Percentiles rank a stretch among this genome's conserved stretches.
Conservation (phyloP, 2,329 filamentous ascomycete species). For the Blastomyces parvus region DNA sequence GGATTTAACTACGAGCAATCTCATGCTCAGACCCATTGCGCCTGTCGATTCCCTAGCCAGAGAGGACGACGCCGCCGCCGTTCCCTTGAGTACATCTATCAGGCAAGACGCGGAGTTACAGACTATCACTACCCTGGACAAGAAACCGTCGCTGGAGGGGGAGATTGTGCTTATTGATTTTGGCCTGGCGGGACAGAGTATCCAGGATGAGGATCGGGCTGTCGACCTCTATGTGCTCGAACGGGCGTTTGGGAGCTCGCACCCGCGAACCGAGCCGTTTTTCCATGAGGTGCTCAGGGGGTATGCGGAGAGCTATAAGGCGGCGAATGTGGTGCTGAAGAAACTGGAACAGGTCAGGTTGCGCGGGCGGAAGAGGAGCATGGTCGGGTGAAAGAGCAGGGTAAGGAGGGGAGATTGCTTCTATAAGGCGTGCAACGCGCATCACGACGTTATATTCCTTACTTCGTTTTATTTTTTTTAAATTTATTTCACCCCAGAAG, state of each 20-base stretch:
- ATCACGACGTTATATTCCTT: not conserved
- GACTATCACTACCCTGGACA: constrained; percentile 7
- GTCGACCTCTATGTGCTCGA: constrained; percentile 96
- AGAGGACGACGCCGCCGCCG: constrained; percentile 14
- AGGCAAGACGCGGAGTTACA: constrained; percentile 1
- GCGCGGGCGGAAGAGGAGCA: constrained; percentile 91
- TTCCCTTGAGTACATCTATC: constrained; percentile 1
- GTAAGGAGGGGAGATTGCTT: not conserved
- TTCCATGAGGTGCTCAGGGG: constrained; percentile 64
- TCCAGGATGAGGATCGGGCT: constrained; percentile 82
- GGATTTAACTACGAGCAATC: constrained; percentile 92
- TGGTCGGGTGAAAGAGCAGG: constrained; percentile 59
- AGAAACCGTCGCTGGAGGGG: constrained; percentile 43
- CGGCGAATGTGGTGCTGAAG: constrained; percentile 63
- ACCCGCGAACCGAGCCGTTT: constrained; percentile 71
- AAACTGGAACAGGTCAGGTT: constrained; percentile 85
- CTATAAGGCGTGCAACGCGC: not conserved
- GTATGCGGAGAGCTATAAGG: constrained; percentile 67
- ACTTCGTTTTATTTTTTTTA: not conserved
- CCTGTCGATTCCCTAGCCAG: constrained; percentile 7
- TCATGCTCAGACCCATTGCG: constrained; percentile 59
- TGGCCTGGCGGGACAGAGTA: constrained; percentile 71
- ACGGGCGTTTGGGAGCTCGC: constrained; percentile 86
- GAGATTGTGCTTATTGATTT: constrained; percentile 91
- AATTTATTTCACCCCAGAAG: not conserved